Base-by-base conservation (phyloP, 2,329 filamentous ascomycete genomes). In the Camillea tinctor region DNA sequence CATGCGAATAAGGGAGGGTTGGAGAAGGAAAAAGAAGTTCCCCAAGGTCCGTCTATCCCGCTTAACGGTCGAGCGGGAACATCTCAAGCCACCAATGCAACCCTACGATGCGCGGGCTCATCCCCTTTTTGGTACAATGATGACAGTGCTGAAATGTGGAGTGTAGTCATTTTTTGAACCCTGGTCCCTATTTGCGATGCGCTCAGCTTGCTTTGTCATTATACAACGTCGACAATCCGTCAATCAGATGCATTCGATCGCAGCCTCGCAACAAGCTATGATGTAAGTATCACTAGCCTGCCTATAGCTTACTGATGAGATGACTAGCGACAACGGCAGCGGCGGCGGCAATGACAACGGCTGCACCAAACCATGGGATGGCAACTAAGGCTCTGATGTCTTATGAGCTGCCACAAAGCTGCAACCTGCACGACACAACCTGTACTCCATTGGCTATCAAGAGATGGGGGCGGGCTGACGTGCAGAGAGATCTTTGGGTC, bases 1-100 rank as follows among this genome's bases (percentile, higher is more conserved):
- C 49, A 60, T 50, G 56, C 57, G 59, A 60, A 59, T 56, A 49
- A 52, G 15, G 13, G 11, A 19, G 36, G 9, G 48, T n/a, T 21
- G 15, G 21, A 26, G 17, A 44, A 44, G 4, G n/a, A 44, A 44
- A 44, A n/a, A 51, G 51, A 19, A 21, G 51, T 53, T 60, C 54
- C 40, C 53, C 53, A 60, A 52, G 55, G 40, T 36, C 54, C 36
- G 36, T n/a, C 17, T 44, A 15, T 44, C 36, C 36, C 36, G 36
- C 55, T 59, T 36, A 64, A 62, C 61, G 60, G 60, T 59, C 56
- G 24, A 60, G 58, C 53, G 59, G 59, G 57, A 60, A 57, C 58
- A 61, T 55, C 59, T 49, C 59, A 62, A 64, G 64, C 64, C 62
- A 66, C 36, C 59, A 59, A 56, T 57, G 52, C 56, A 22, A 57